Evolutionary conservation across 768 basidiomycete species (phyloP), one percentile per base, ranked within the genome.

Genomic region (Dioszegia aurantiaca): DNA sequence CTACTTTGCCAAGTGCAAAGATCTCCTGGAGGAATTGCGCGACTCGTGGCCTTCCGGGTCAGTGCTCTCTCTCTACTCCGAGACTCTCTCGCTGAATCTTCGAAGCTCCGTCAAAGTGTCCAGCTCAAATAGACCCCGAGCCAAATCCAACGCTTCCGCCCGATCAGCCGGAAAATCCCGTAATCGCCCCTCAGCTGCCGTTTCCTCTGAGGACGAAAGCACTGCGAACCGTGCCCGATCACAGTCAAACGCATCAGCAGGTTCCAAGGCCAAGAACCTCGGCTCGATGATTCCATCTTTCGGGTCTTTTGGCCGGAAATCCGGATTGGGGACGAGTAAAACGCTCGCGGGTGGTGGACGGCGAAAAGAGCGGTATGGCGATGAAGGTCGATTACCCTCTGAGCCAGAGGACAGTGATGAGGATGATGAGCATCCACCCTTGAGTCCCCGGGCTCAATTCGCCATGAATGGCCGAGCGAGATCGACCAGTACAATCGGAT

Each of bases 21-120:
- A 86, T n/a, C 82, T 88, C 10, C 75, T 95, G 65, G 80, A 82
- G 43, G 87, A 89, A 30, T 82, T 86, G 46, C 85, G 83, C 67
- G 77, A 78, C 0, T 80, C 81, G 9, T 93, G 89, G 90, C 80
- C 81, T 40, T 52, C 57, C 3, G 21, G 41, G 36, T 51, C 4
- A 2, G 40, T 33, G n/a, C 44, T 42, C 21, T 28, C 30, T n/a
- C 17, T 3, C 33, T 3, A n/a, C 26, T 17, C 36, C 46, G n/a
- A n/a, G n/a, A n/a, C n/a, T n/a, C n/a, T n/a, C n/a, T n/a, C n/a
- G n/a, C n/a, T n/a, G n/a, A n/a, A n/a, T n/a, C 14, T 6, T 33
- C 53, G 9, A 27, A 59, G 55, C 36, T 47, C 42, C 10, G 51
- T 44, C 30, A 11, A 17, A 23, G 30, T 21, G 27, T 37, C 39